phyloP scores from a whole-genome alignment of 2,329 filamentous ascomycete genomes.

The Geosmithia morbida region DNA sequence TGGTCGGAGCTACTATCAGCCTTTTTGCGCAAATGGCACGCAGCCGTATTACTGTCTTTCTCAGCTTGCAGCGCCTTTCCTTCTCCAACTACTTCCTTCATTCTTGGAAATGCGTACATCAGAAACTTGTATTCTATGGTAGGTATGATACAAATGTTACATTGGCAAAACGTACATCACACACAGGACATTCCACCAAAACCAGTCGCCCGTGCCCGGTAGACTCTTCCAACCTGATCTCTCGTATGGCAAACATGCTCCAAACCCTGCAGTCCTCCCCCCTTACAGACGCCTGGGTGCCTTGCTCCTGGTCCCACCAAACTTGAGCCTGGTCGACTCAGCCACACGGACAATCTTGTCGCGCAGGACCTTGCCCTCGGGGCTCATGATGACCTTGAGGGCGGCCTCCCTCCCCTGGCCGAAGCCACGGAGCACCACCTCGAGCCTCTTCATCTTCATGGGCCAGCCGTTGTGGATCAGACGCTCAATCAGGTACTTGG shows the following conservation, averaged over 20 bases:
- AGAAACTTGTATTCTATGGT: neutral
- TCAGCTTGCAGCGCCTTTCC: neutral
- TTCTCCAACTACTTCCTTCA: neutral
- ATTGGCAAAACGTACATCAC: neutral
- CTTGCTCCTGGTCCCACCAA: constrained; percentile 81
- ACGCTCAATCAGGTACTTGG: constrained; percentile 67
- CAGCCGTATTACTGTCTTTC: neutral
- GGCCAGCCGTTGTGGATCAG: constrained; percentile 73
- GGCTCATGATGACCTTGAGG: constrained; percentile 76
- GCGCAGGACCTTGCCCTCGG: constrained; percentile 65
- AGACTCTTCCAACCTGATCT: neutral
- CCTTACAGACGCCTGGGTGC: constrained; percentile 61
- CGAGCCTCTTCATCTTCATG: constrained; percentile 59
- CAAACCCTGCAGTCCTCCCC: constrained; percentile 2
- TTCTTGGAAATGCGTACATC: neutral
- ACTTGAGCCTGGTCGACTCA: constrained; percentile 83
- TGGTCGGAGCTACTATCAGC: neutral
- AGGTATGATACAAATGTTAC: constrained; percentile 3
- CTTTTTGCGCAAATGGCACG: neutral
- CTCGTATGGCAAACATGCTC: neutral
- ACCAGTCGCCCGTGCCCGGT: no score
- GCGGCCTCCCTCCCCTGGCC: constrained; percentile 79
- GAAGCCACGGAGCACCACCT: constrained; percentile 75
- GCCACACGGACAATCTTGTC: constrained; percentile 65
- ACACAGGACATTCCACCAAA: neutral